Conservation (phyloP, 2,329 filamentous ascomycete genomes). For the Calonectria multiphialidica region DNA sequence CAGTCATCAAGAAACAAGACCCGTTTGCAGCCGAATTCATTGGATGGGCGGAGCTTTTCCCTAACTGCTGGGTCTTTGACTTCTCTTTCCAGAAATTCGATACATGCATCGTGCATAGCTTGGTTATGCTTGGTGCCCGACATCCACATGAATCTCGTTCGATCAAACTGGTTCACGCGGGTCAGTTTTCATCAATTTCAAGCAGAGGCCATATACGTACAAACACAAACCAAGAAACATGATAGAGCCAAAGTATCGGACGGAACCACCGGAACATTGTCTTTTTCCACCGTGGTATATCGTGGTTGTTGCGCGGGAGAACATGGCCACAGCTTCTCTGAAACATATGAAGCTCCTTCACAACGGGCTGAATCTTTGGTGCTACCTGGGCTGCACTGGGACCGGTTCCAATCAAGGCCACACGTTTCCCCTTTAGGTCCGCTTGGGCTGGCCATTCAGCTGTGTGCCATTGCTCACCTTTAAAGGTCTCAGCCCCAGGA, state of each 20-base stretch:
- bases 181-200: not conserved
- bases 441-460: slow-evolving; percentile 8
- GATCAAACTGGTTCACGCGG: not conserved
- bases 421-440: not conserved
- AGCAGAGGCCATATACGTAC: not conserved
- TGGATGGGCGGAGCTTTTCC: not conserved
- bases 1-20: slow-evolving; percentile 8
- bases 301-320: not conserved
- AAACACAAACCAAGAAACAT: slow-evolving; percentile 3
- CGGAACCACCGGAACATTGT: not conserved
- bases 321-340: slow-evolving; percentile 9
- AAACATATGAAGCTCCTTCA: slow-evolving; percentile 13
- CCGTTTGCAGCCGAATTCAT: slow-evolving; percentile 14
- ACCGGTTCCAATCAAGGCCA: not conserved
- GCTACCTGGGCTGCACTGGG: slow-evolving; percentile 11
- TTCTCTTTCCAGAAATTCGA: slow-evolving; percentile 9
- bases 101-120: slow-evolving; percentile 7
- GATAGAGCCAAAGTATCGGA: slow-evolving; percentile 8
- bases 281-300: not conserved
- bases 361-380: slow-evolving; percentile 8
- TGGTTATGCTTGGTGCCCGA: not conserved
- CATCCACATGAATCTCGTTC: slow-evolving; percentile 6
- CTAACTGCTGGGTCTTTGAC: not conserved
- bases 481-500: not conserved
- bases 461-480: slow-evolving; percentile 9